These are phyloP conservation scores for Alternaria triticina DNA, from an alignment of 2,329 filamentous ascomycete species.

Conservation along the genomic window DNA sequence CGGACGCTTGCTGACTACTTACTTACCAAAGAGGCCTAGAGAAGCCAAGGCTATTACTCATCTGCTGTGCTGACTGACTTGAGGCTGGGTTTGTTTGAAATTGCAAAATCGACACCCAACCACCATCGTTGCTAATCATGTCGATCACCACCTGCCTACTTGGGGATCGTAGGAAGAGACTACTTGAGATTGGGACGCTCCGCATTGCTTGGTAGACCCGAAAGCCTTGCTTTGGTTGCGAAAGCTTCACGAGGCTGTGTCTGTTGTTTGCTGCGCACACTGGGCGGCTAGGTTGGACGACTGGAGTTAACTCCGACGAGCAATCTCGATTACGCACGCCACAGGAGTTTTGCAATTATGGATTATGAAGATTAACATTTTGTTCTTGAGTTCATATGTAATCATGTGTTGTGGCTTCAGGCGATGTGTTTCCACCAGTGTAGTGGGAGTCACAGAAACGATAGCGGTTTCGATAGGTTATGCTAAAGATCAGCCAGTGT, in stretches of 20 bases:
- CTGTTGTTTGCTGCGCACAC: background rate
- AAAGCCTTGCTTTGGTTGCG: background rate
- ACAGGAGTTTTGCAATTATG: background rate
- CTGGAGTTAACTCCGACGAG: background rate
- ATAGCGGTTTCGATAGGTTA: background rate
- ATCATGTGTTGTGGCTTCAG: background rate
- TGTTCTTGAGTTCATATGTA: background rate
- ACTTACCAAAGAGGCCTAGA: background rate
- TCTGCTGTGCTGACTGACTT: background rate
- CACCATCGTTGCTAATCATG: background rate
- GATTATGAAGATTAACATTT: background rate
- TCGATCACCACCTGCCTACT: slow-evolving; percentile 1
- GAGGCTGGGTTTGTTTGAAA: background rate
- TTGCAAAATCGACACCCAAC: background rate
- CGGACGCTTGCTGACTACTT: background rate
- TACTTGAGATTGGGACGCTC: background rate
- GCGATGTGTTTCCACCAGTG: background rate
- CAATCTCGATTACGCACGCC: background rate
- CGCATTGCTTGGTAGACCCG: background rate
- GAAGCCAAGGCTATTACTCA: background rate
- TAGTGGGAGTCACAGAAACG: background rate
- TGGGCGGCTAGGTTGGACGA: no score
- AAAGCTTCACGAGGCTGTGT: background rate
- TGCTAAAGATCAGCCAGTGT: background rate
- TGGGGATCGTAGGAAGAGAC: background rate